Percentiles rank a stretch among this genome's conserved stretches.
Evolutionary conservation across 192 early-diverging fungal genomes (phyloP).

Genomic region (Backusella westeae): DNA sequence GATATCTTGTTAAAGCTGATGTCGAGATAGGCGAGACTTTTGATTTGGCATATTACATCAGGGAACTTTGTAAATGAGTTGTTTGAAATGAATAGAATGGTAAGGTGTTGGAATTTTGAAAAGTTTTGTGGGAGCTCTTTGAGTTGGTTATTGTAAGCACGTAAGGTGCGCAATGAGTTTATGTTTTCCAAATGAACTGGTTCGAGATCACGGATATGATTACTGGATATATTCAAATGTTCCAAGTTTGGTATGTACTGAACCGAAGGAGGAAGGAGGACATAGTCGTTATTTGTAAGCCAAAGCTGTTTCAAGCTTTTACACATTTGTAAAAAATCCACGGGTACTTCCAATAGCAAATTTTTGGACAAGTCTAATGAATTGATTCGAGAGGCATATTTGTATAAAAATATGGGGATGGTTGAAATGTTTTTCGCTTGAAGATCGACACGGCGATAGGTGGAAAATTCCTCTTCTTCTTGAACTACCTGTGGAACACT

Average conservation of each 20-base stretch:
- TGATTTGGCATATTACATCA: constrained; percentile 56
- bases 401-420: constrained; percentile 75
- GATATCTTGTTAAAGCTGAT: constrained; percentile 81
- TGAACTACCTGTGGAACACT: constrained; percentile 36
- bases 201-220: constrained; percentile 65
- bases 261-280: constrained; percentile 67
- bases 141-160: constrained; percentile 74
- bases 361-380: constrained; percentile 82
- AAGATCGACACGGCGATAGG: constrained; percentile 64
- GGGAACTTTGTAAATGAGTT: constrained; percentile 77
- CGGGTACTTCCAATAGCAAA: constrained; percentile 74
- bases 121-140: constrained; percentile 65
- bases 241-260: constrained; percentile 58
- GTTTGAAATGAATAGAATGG: constrained; percentile 73
- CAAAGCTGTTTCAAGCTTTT: constrained; percentile 62
- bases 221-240: constrained; percentile 77
- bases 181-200: constrained; percentile 60
- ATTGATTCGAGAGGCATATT: constrained; percentile 64
- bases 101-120: constrained; percentile 52
- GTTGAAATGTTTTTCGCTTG: constrained; percentile 70
- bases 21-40: constrained; percentile 67
- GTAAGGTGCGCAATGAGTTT: constrained; percentile 55
- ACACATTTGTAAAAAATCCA: constrained; percentile 81
- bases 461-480: constrained; percentile 39
- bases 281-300: constrained; percentile 70